Percentiles rank a stretch among this genome's conserved stretches.
phyloP scores from a whole-genome alignment of 2,329 filamentous ascomycete genomes.

The Trichoderma cornu-damae region DNA sequence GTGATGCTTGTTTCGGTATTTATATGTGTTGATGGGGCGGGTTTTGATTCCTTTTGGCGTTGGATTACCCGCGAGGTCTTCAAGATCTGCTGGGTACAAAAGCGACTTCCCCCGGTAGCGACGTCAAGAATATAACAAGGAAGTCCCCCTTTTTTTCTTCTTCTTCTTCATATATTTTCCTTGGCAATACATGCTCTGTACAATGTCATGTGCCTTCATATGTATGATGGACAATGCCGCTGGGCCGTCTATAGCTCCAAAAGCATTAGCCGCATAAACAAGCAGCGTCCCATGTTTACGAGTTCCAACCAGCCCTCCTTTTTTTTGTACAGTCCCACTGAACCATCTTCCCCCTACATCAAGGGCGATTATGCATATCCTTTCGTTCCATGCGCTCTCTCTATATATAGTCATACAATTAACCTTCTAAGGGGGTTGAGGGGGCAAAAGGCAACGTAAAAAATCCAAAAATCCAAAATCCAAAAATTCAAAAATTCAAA shows the following conservation, averaged over 20 bases:
- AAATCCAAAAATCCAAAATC: no score
- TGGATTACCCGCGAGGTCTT: no score
- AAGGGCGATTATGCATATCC: conserved; percentile 4
- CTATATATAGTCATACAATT: conserved; percentile 14
- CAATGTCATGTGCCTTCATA: background rate
- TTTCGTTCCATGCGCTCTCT: conserved; percentile 11
- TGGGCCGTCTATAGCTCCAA: background rate
- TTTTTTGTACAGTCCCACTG: background rate
- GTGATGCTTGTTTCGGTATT: no score
- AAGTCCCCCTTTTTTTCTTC: no score
- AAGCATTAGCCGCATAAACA: background rate
- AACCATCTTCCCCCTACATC: background rate
- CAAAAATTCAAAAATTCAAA: no score
- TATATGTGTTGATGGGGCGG: no score
- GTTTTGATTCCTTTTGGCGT: no score
- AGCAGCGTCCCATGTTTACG: background rate
- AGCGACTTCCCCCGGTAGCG: no score
- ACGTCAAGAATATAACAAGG: no score
- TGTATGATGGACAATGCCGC: background rate
- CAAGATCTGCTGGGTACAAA: no score
- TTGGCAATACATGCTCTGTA: background rate
- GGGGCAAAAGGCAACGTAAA: no score
- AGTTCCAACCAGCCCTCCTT: background rate
- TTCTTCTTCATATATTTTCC: background rate
- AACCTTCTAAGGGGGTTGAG: no score